Evolutionary conservation across 371 early-diverging fungal species (phyloP).

Genomic region (Rhizomucor miehei): DNA sequence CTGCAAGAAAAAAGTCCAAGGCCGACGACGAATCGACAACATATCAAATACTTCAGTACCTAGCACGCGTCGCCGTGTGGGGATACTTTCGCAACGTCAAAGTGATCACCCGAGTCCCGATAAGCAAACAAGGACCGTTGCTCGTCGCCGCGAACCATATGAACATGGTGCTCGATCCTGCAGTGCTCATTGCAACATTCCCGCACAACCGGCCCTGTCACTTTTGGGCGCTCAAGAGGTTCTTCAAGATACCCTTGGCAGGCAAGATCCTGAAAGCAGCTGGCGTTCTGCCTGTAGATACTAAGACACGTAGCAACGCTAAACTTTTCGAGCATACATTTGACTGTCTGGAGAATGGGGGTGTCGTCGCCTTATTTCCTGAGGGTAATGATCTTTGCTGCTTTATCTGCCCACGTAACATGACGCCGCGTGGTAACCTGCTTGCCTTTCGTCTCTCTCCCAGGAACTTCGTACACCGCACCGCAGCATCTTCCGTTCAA

Average conservation of each 20-base stretch:
- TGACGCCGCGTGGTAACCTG: no score
- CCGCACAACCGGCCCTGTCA: constrained; percentile 54
- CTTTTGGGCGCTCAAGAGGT: constrained; percentile 57
- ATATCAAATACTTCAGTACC: constrained; percentile 34
- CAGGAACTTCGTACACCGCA: constrained; percentile 58
- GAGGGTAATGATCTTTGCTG: constrained; percentile 37
- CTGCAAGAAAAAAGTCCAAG: neutral
- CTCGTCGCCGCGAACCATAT: constrained; percentile 51
- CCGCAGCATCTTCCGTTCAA: constrained; percentile 52
- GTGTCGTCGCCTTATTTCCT: constrained; percentile 56
- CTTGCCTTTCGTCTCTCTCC: neutral
- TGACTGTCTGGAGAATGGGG: constrained; percentile 41
- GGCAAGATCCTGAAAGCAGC: constrained; percentile 36
- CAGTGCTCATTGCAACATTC: constrained; percentile 46
- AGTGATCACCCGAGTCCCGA: constrained; percentile 29
- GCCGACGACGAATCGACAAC: constrained; percentile 1
- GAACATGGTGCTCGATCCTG: constrained; percentile 62
- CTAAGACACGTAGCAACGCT: constrained; percentile 52
- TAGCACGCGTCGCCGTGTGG: constrained; percentile 43
- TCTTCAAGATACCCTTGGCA: constrained; percentile 48
- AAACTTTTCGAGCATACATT: constrained; percentile 50
- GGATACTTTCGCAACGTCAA: constrained; percentile 48
- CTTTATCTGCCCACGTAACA: no score
- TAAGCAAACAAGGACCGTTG: constrained; percentile 39
- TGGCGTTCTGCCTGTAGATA: constrained; percentile 58